Percentiles rank a stretch among this genome's conserved stretches.
Conservation (phyloP, 164 flowering plant genomes). For the Umbellularia californica region DNA sequence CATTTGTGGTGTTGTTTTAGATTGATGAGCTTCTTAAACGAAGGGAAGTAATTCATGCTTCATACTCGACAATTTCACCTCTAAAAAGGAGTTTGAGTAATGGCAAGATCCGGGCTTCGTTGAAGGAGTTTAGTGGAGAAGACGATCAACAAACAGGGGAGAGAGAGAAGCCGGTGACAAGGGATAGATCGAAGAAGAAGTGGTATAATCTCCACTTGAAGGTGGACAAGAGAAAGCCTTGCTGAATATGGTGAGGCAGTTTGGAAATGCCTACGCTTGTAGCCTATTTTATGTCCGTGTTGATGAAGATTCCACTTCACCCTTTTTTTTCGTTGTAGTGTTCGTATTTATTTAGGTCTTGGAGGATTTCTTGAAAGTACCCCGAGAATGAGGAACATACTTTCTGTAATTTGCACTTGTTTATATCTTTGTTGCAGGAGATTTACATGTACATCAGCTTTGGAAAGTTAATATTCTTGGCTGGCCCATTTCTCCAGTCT, state of each 20-base stretch:
- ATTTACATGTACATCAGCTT: neutral
- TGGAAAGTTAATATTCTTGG: constrained; percentile 2
- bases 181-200: constrained; percentile 75
- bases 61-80: constrained; percentile 60
- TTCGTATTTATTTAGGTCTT: neutral
- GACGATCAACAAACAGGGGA: constrained; percentile 46
- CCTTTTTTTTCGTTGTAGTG: neutral
- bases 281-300: neutral
- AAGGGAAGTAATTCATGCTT: constrained; percentile 75
- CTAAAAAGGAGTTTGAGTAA: constrained; percentile 66
- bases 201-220: constrained; percentile 84
- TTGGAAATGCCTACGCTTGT: neutral
- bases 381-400: constrained; percentile 1
- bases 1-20: constrained; percentile 30
- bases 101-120: constrained; percentile 42
- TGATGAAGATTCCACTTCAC: neutral
- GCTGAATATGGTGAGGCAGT: constrained; percentile 24
- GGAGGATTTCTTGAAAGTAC: neutral
- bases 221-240: constrained; percentile 74
- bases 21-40: constrained; percentile 85
- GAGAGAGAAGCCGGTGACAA: constrained; percentile 35
- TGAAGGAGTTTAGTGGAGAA: constrained; percentile 42
- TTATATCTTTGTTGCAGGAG: neutral
- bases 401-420: constrained; percentile 4
- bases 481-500: neutral